These are phyloP conservation scores for Mollisia scopiformis DNA, from an alignment of 2,329 filamentous ascomycete species.

Conservation along the genomic window DNA sequence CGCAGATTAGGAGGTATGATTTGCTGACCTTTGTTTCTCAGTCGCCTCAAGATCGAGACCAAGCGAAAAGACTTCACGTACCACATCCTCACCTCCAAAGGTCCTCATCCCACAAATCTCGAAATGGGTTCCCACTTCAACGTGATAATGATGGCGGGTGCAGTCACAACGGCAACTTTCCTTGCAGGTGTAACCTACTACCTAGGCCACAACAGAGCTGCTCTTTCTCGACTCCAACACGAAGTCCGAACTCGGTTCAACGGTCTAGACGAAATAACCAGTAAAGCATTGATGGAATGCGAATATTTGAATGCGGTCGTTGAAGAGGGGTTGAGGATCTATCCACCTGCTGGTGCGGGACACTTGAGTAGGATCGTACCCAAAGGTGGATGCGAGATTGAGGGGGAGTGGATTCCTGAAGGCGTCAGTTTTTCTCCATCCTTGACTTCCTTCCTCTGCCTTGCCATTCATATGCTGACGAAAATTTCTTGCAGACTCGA, in stretches of 20 bases:
- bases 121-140: constrained; percentile 28
- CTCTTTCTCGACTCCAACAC: constrained; percentile 14
- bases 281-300: constrained; percentile 14
- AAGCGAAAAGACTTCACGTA: constrained; percentile 24
- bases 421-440: constrained; percentile 21
- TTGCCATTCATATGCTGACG: background rate
- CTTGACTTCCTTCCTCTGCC: background rate
- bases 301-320: constrained; percentile 22
- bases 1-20: background rate
- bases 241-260: constrained; percentile 16
- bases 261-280: constrained; percentile 15
- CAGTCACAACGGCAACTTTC: constrained; percentile 24
- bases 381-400: constrained; percentile 22
- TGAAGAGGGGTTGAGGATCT: constrained; percentile 23
- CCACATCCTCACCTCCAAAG: constrained; percentile 23
- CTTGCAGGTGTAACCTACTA: constrained; percentile 24
- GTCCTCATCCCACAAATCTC: constrained; percentile 18
- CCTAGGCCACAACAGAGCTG: constrained; percentile 14
- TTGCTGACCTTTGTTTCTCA: background rate
- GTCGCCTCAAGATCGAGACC: constrained; percentile 15
- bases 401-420: constrained; percentile 27
- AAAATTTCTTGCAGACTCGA: constrained; percentile 18
- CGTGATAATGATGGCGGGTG: constrained; percentile 27
- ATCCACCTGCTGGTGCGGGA: constrained; percentile 21
- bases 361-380: constrained; percentile 25